These are phyloP conservation scores for Russula olivacea DNA, from an alignment of 768 basidiomycete genomes.

Conservation along the genomic window DNA sequence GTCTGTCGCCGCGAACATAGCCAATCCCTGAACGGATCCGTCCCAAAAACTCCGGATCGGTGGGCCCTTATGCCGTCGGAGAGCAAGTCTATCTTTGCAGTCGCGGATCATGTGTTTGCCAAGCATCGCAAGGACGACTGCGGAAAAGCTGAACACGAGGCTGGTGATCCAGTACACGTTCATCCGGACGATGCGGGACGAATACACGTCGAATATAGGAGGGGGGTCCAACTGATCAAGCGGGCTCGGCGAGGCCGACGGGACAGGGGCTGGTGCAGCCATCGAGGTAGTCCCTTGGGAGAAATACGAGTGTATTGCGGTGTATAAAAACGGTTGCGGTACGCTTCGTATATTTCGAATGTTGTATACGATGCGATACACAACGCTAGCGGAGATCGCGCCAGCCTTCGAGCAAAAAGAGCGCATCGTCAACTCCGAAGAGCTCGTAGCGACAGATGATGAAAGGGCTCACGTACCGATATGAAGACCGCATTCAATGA, in stretches of 20 bases:
- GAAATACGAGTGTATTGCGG: neutral
- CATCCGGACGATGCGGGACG: neutral
- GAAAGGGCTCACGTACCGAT: slow-evolving; percentile 1
- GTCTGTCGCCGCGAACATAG: neutral
- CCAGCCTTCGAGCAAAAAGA: neutral
- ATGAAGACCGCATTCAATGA: neutral
- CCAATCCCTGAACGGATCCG: neutral
- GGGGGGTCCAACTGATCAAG: neutral
- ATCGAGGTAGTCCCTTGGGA: neutral
- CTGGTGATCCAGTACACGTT: slow-evolving; percentile 3
- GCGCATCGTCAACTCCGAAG: neutral
- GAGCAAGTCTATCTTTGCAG: neutral
- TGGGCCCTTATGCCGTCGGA: neutral
- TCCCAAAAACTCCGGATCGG: neutral
- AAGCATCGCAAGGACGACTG: neutral
- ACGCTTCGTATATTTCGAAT: neutral
- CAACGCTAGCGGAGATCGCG: neutral
- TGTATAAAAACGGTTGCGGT: neutral
- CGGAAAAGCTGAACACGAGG: neutral
- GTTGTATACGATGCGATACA: neutral
- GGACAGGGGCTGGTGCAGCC: neutral
- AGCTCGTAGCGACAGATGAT: too few species aligned
- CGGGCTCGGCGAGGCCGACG: neutral
- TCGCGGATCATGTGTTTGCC: neutral
- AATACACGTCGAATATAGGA: neutral